Evolutionary conservation across 306 rosid genomes (phyloP).

Genomic region (Alnus glutinosa): DNA sequence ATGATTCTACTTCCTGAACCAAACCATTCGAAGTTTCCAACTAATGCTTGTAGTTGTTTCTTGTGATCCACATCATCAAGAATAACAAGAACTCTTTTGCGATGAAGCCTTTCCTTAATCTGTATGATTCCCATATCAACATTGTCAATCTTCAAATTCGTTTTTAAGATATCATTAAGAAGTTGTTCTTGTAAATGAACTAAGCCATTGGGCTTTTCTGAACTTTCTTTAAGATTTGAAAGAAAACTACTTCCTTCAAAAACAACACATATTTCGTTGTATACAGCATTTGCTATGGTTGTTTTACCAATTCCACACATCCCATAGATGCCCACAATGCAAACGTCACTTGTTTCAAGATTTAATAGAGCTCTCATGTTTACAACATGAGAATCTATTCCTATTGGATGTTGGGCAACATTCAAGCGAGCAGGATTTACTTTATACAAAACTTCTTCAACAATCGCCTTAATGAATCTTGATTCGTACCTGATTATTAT

Average conservation of each 20-base stretch:
- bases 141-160: neutral
- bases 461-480: conserved; percentile 7
- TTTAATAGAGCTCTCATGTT: neutral
- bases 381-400: neutral
- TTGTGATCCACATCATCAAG: conserved; percentile 9
- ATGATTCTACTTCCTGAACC: conserved; percentile 30
- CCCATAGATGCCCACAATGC: conserved; percentile 19
- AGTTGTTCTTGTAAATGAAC: conserved; percentile 26
- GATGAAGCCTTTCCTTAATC: neutral
- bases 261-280: conserved; percentile 6
- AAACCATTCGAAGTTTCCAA: conserved; percentile 5
- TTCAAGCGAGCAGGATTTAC: neutral
- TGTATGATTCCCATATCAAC: neutral
- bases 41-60: conserved; percentile 4
- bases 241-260: conserved; percentile 20
- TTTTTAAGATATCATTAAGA: conserved; percentile 8
- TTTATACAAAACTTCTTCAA: neutral
- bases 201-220: neutral
- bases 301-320: conserved; percentile 37
- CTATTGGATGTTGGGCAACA: conserved; percentile 25
- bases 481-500: conserved; percentile 20
- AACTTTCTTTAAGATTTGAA: neutral
- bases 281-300: conserved; percentile 28
- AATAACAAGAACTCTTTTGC: conserved; percentile 16
- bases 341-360: neutral